Percentiles rank a stretch among this genome's conserved stretches.
Evolutionary conservation across 768 basidiomycete species (phyloP).

Genomic region (Trametes punicea): DNA sequence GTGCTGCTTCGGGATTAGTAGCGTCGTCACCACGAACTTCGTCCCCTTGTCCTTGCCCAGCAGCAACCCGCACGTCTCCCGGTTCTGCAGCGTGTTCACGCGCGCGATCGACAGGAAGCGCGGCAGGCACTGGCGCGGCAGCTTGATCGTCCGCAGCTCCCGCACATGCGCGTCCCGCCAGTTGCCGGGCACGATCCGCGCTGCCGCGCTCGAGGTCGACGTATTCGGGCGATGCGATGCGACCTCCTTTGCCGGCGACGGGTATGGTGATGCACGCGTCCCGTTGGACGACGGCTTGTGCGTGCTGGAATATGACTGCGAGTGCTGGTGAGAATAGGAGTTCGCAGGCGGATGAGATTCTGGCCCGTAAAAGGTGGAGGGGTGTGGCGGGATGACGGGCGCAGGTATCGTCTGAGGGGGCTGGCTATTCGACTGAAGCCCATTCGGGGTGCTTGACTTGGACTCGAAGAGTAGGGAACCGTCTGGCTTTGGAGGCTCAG

Average conservation of each 20-base stretch:
- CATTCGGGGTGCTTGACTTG: slow-evolving; percentile 15
- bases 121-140: slow-evolving; percentile 72
- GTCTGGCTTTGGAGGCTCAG: slow-evolving; percentile 32
- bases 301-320: slow-evolving; percentile 11
- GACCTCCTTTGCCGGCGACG: slow-evolving; percentile 30
- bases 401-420: slow-evolving; percentile 31
- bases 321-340: slow-evolving; percentile 13
- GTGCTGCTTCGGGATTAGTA: slow-evolving; percentile 86
- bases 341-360: slow-evolving; percentile 5
- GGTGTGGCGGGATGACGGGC: slow-evolving; percentile 23
- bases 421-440: slow-evolving; percentile 30
- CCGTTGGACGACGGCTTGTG: slow-evolving; percentile 23
- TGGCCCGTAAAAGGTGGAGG: slow-evolving; percentile 19
- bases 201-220: slow-evolving; percentile 20
- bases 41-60: slow-evolving; percentile 63
- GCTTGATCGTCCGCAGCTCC: slow-evolving; percentile 58
- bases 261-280: slow-evolving; percentile 24
- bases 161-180: slow-evolving; percentile 33
- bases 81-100: slow-evolving; percentile 72
- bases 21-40: slow-evolving; percentile 69
- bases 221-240: slow-evolving; percentile 24
- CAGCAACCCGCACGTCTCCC: slow-evolving; percentile 85
- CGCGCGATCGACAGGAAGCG: slow-evolving; percentile 76
- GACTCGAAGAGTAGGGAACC: slow-evolving; percentile 45
- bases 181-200: slow-evolving; percentile 25